Conservation (phyloP, 768 basidiomycete genomes). For the Cyathus striatus region DNA sequence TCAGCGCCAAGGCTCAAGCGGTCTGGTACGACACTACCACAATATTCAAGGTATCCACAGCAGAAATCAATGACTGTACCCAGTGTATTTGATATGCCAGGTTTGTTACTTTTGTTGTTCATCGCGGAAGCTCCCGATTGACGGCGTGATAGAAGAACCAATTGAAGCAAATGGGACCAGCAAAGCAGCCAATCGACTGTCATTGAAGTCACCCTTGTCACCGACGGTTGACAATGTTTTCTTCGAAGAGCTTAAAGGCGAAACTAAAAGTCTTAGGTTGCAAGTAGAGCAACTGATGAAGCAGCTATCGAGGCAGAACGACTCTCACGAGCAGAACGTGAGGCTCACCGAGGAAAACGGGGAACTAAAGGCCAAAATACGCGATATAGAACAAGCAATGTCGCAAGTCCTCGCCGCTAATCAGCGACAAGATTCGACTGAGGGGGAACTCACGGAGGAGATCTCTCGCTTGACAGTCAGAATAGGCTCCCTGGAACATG, state of each 20-base stretch:
- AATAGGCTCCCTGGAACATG: constrained; percentile 13
- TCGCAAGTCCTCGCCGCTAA: constrained; percentile 17
- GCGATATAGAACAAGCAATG: constrained; percentile 24
- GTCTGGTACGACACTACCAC: neutral
- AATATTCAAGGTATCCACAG: neutral
- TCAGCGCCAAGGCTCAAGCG: neutral
- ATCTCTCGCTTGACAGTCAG: constrained; percentile 19
- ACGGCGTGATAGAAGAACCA: no score
- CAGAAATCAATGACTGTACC: neutral
- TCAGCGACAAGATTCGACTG: constrained; percentile 13
- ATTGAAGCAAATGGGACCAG: neutral
- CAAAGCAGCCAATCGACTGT: no score
- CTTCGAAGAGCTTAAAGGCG: constrained; percentile 19
- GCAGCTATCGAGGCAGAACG: constrained; percentile 20
- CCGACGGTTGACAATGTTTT: constrained; percentile 11
- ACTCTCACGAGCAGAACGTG: constrained; percentile 17
- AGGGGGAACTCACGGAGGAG: constrained; percentile 21
- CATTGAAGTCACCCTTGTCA: no score
- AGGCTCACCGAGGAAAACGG: constrained; percentile 18
- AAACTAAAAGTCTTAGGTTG: constrained; percentile 18
- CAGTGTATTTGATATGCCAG: neutral
- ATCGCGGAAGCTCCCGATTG: no score
- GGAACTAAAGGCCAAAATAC: constrained; percentile 16
- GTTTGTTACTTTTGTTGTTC: neutral
- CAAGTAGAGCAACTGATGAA: constrained; percentile 20